Base-by-base conservation (phyloP, 73 alveolate genomes). In the Paramecium sexaurelia region DNA sequence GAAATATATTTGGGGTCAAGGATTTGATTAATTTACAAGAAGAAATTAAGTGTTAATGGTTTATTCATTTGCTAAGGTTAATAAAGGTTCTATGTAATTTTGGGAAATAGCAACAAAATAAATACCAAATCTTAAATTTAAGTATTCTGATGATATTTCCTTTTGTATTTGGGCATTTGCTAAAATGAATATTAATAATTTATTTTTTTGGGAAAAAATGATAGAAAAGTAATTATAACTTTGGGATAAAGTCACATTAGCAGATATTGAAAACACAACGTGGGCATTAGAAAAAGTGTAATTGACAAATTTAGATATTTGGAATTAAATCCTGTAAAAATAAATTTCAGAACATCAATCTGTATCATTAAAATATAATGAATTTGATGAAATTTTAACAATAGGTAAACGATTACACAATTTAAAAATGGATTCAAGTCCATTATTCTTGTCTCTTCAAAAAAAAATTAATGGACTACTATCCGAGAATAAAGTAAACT, bases 121-220 rank as follows among this genome's bases (percentile, higher is more conserved):
- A 33, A 33, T 71, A n/a, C 29, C 6, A 40, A 33, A 71, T n/a
- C 35, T 71, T 13, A 29, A 71, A 13, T 71, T 71, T 71, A 11
- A 35, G 5, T 35, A 35, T 35, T 36, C 86, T 13, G 86, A 71
- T n/a, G 86, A 71, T 36, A 37, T 71, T 71, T 71, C 37, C 32
- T 71, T 71, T 71, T 71, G 86, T 35, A 37, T 37, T 33, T 71
- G 86, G 86, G 51, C 86, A 1, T 71, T 71, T 36, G 86, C 86
- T 33, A 71, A 71, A 20, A 71, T 35, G 37, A 71, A 71, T n/a
- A 33, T 71, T 35, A 33, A 15, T 71, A 40, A 71, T 35, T 15
- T 1, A 33, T 29, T 33, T 15, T 71, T 71, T 7, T 71, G 86
- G 86, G 56, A 71, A n/a, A 35, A 36, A 7, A 35, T 71, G 56